A percentile compares a stretch with the other conserved stretches of the same genome.
phyloP scores from a whole-genome alignment of 1,284 basidiomycete genomes.

The Termitomyces sp. region DNA sequence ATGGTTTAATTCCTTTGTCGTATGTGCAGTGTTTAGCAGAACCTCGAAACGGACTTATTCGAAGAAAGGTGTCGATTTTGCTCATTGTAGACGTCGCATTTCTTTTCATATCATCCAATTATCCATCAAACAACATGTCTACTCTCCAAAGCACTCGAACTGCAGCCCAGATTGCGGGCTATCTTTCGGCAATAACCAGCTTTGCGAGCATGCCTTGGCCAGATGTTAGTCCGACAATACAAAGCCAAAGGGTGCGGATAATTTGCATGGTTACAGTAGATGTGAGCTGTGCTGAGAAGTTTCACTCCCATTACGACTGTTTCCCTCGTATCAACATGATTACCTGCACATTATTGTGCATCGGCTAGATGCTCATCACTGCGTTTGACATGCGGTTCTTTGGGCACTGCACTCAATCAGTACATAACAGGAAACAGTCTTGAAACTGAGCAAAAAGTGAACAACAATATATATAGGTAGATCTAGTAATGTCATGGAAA shows the following conservation, averaged over 20 bases:
- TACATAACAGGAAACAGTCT: background rate
- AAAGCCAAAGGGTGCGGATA: constrained; percentile 10
- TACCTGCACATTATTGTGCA: constrained; percentile 24
- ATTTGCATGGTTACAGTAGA: constrained; percentile 6
- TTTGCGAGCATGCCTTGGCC: constrained; percentile 40
- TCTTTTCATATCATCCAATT: constrained; percentile 26
- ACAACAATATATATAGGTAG: too few species aligned
- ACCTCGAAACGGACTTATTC: background rate
- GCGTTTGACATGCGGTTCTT: too few species aligned
- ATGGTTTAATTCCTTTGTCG: constrained; percentile 38
- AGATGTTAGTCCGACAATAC: constrained; percentile 34
- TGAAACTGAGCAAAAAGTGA: background rate
- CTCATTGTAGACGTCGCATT: constrained; percentile 31
- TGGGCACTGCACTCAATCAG: background rate
- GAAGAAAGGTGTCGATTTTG: constrained; percentile 26
- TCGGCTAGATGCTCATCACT: background rate
- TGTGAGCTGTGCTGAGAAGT: constrained; percentile 6
- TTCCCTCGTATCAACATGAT: constrained; percentile 16
- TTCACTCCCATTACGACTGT: background rate
- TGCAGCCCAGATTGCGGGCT: constrained; percentile 39
- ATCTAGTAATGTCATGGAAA: background rate
- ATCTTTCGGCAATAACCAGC: constrained; percentile 40
- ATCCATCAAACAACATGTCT: constrained; percentile 22
- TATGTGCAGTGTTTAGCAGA: constrained; percentile 23
- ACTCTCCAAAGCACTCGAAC: constrained; percentile 19